Percentiles rank a stretch among this genome's conserved stretches.
phyloP scores from a whole-genome alignment of 306 rosid genomes.

The Gillenia trifoliata region DNA sequence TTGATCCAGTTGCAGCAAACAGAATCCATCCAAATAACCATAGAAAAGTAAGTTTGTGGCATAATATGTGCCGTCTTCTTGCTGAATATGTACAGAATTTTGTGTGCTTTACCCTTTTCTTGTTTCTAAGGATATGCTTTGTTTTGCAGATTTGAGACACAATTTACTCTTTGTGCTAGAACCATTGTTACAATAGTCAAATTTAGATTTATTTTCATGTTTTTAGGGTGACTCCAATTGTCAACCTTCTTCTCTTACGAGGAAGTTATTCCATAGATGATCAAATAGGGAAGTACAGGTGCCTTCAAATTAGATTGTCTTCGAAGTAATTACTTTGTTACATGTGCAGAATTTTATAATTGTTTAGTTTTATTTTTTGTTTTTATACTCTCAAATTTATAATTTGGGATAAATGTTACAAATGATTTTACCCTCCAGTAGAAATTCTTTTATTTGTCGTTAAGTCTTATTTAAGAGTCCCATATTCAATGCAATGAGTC shows the following conservation, averaged over 20 bases:
- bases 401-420: not conserved
- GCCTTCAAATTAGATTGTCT: not conserved
- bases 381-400: not conserved
- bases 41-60: constrained; percentile 54
- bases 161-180: not conserved
- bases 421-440: not conserved
- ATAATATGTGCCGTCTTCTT: constrained; percentile 15
- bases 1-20: constrained; percentile 85
- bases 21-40: constrained; percentile 88
- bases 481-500: not conserved
- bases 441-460: not conserved
- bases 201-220: not conserved
- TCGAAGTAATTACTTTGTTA: not conserved
- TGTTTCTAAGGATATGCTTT: not conserved
- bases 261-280: not conserved
- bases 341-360: not conserved
- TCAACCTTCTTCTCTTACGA: not conserved
- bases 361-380: not conserved
- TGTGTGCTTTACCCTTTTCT: not conserved
- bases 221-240: not conserved
- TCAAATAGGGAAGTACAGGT: not conserved
- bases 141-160: not conserved
- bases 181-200: not conserved
- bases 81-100: not conserved
- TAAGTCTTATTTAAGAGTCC: not conserved